These are phyloP conservation scores for Oryza coarctata DNA, from an alignment of 176 grass and related monocot species.

Conservation along the genomic window DNA sequence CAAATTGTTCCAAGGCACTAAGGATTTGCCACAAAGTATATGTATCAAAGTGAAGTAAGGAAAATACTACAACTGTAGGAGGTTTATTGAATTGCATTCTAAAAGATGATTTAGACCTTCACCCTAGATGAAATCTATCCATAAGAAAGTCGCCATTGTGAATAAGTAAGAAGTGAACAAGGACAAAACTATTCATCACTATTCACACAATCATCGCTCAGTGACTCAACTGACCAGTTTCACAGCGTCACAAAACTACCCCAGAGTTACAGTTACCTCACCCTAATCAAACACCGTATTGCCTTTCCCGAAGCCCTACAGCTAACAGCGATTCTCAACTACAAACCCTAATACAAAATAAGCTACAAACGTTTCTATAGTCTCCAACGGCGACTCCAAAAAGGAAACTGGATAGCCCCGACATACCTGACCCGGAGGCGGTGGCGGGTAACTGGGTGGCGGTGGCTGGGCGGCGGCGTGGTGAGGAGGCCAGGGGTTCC, in stretches of 20 bases:
- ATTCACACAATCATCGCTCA: neutral
- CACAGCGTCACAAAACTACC: neutral
- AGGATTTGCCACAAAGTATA: neutral
- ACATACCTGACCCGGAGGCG: slow-evolving; percentile 51
- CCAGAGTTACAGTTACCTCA: neutral
- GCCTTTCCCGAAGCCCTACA: slow-evolving; percentile 19
- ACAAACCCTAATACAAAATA: slow-evolving; percentile 25
- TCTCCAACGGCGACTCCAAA: neutral
- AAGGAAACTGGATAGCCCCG: neutral
- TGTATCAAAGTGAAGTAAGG: neutral
- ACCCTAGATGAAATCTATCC: neutral
- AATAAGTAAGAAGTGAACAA: neutral
- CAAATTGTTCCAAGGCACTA: neutral
- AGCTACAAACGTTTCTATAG: neutral
- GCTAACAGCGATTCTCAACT: neutral
- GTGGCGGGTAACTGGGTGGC: slow-evolving; percentile 36
- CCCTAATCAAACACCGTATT: neutral
- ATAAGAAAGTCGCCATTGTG: neutral
- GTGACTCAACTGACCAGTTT: neutral
- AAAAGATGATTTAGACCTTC: neutral
- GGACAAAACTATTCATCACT: neutral
- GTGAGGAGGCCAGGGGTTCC: slow-evolving; percentile 44
- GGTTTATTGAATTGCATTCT: neutral
- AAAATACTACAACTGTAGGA: neutral
- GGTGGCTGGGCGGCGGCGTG: slow-evolving; percentile 24